Percentiles rank a stretch among this genome's conserved stretches.
Conservation (phyloP, 2,329 filamentous ascomycete species). For the Aspergillus oerlinghausenensis region DNA sequence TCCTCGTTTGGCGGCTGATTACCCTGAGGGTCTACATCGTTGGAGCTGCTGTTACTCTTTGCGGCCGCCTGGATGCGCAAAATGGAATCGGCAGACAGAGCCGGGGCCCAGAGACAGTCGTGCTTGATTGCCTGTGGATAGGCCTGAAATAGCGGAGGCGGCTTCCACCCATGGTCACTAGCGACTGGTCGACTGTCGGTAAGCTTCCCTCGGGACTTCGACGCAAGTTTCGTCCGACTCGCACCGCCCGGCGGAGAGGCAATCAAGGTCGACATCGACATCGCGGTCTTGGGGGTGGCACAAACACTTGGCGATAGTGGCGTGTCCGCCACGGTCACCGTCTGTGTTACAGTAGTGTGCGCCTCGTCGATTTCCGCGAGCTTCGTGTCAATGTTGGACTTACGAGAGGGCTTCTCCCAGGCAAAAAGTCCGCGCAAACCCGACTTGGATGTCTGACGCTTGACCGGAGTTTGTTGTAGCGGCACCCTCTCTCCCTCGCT, state of each 20-base stretch:
- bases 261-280: conserved; percentile 20
- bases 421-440: conserved; percentile 35
- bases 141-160: conserved; percentile 78
- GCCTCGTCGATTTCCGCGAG: conserved; percentile 32
- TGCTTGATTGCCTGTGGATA: conserved; percentile 80
- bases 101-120: conserved; percentile 63
- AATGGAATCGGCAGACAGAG: conserved; percentile 64
- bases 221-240: conserved; percentile 14
- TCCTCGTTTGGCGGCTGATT: conserved; percentile 12
- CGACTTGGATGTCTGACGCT: conserved; percentile 34
- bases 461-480: conserved; percentile 26
- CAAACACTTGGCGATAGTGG: conserved; percentile 23
- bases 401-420: conserved; percentile 31
- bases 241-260: conserved; percentile 20
- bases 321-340: conserved; percentile 11
- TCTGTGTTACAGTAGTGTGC: conserved; percentile 14
- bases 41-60: conserved; percentile 9
- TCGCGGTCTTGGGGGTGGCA: conserved; percentile 23
- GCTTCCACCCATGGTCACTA: conserved; percentile 50
- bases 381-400: conserved; percentile 22
- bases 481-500: conserved; percentile 27
- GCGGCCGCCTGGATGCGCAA: conserved; percentile 49
- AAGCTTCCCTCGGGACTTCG: conserved; percentile 18
- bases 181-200: conserved; percentile 20
- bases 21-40: conserved; percentile 9